A percentile compares a stretch with the other conserved stretches of the same genome.
Evolutionary conservation across 2,329 filamentous ascomycete species (phyloP).

Genomic region (Arthrobotrys sinensis): DNA sequence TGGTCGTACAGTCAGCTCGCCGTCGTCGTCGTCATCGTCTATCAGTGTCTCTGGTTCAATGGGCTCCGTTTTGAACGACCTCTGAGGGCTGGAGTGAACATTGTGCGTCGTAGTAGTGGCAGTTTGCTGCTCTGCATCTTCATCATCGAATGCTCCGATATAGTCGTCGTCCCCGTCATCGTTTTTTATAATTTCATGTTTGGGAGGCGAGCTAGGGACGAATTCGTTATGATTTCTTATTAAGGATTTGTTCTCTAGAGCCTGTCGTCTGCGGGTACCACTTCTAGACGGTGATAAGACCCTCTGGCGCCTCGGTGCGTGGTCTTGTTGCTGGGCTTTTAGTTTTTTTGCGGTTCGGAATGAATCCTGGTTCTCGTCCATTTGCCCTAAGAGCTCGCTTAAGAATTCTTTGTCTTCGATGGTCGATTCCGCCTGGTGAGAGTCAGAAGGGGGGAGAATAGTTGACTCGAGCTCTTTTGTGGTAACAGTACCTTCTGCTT

Average conservation of each 20-base stretch:
- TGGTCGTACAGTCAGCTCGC: conserved; percentile 72
- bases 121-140: neutral
- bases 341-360: conserved; percentile 52
- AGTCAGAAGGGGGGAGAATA: neutral
- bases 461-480: neutral
- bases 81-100: conserved; percentile 67
- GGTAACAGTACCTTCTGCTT: conserved; percentile 81
- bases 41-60: conserved; percentile 71
- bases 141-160: neutral
- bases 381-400: conserved; percentile 84
- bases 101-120: neutral
- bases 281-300: conserved; percentile 28
- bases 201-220: conserved; percentile 63
- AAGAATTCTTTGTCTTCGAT: conserved; percentile 93
- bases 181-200: neutral
- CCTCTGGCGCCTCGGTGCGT: conserved; percentile 28
- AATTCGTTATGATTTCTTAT: conserved; percentile 62
- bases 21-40: conserved; percentile 70
- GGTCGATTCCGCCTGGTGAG: conserved; percentile 69
- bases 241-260: neutral
- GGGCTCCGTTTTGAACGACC: conserved; percentile 71
- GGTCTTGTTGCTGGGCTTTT: conserved; percentile 34
- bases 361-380: conserved; percentile 73
- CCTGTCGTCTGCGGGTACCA: neutral
- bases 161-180: conserved; percentile 4